Evolutionary conservation across 768 basidiomycete genomes (phyloP).

Genomic region (Lactifluus volemus): DNA sequence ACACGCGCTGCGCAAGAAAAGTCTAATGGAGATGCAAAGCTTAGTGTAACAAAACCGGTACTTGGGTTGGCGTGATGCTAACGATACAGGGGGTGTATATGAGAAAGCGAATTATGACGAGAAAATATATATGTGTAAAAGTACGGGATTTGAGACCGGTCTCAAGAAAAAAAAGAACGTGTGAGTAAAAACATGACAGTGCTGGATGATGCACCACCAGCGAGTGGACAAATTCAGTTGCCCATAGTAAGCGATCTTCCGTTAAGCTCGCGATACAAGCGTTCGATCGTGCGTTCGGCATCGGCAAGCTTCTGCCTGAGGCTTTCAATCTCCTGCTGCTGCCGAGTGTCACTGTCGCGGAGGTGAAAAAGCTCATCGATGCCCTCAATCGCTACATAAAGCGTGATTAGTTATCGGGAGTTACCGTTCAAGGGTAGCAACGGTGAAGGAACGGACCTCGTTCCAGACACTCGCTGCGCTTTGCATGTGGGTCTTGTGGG

Average conservation of each 20-base stretch:
- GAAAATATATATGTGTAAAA: not conserved
- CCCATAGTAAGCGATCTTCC: constrained; percentile 9
- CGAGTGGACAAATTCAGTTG: not conserved
- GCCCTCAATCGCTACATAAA: constrained; percentile 12
- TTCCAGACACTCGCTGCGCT: constrained; percentile 17
- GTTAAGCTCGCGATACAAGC: constrained; percentile 11
- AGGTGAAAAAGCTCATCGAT: constrained; percentile 10
- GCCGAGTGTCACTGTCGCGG: constrained; percentile 4
- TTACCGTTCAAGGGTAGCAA: not conserved
- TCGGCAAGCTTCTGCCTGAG: constrained; percentile 13
- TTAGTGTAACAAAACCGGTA: constrained; percentile 3
- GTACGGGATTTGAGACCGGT: not conserved
- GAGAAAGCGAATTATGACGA: not conserved
- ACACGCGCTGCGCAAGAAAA: constrained; percentile 3
- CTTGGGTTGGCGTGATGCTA: constrained; percentile 1
- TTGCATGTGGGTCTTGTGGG: constrained; percentile 15
- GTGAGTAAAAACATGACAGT: not conserved
- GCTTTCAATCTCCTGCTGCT: constrained; percentile 4
- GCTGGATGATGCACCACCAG: not conserved
- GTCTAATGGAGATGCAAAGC: not conserved
- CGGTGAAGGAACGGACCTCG: constrained; percentile 1
- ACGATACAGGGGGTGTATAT: constrained; percentile 10
- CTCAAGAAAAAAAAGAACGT: not conserved
- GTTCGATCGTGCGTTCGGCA: constrained; percentile 12
- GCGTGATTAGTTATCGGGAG: not conserved